Conservation (phyloP, 371 early-diverging fungal genomes). For the Saksenaea oblongispora region DNA sequence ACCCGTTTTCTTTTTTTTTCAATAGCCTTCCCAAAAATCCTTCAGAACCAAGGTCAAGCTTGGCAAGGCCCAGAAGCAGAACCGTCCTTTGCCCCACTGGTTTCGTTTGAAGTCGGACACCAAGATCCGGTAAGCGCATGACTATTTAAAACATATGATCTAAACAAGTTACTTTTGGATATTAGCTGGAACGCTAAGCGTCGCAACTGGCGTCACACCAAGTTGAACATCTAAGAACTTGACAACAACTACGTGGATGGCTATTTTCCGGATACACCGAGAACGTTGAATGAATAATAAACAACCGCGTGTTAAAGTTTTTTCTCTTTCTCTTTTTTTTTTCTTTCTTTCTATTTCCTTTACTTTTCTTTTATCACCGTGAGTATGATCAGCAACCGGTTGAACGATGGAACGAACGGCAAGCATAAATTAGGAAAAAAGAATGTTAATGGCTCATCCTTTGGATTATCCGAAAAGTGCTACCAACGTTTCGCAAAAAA, state of each 20-base stretch:
- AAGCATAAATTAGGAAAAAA: not conserved
- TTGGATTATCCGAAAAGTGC: not conserved
- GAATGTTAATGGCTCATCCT: not conserved
- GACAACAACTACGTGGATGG: not conserved
- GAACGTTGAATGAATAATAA: not conserved
- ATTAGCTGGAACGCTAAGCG: constrained; percentile 96
- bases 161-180: not conserved
- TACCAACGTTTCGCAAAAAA: not conserved
- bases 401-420: not conserved
- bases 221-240: constrained; percentile 87
- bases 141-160: not conserved
- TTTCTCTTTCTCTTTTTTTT: not conserved
- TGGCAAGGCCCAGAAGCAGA: constrained; percentile 98
- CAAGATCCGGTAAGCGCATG: constrained; percentile 78
- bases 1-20: too few species aligned
- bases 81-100: constrained; percentile 98
- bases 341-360: not conserved
- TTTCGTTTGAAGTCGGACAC: constrained; percentile 95
- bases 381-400: not conserved
- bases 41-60: constrained; percentile 96
- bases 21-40: constrained; percentile 92
- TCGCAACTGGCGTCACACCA: constrained; percentile 98
- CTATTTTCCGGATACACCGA: not conserved
- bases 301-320: not conserved
- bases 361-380: not conserved